A percentile compares a stretch with the other conserved stretches of the same genome.
Conservation (phyloP, 2,329 filamentous ascomycete genomes). For the Fusarium pilosicola region DNA sequence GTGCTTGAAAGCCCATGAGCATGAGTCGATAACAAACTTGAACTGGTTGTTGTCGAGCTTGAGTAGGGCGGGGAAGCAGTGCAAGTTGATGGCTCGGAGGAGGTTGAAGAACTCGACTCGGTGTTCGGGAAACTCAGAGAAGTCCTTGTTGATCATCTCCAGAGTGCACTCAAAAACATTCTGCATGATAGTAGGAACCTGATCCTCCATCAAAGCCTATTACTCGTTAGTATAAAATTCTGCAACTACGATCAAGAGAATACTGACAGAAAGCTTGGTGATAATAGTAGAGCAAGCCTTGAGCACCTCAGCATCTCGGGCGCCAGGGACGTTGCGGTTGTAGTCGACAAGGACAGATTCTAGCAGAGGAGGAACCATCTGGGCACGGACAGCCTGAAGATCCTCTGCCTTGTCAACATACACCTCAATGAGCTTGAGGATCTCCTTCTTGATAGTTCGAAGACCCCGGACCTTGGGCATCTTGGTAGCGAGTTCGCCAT, state of each 20-base stretch:
- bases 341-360: constrained; percentile 96
- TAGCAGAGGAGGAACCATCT: constrained; percentile 94
- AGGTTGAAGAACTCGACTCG: constrained; percentile 99
- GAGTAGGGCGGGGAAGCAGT: constrained; percentile 93
- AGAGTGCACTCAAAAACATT: constrained; percentile 98
- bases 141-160: constrained; percentile 99
- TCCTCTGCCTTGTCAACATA: constrained; percentile 99
- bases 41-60: constrained; percentile 96
- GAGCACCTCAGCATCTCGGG: constrained; percentile 93
- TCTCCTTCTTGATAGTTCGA: constrained; percentile 99
- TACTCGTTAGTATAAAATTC: constrained; percentile 11
- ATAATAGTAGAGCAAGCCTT: constrained; percentile 99
- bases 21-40: constrained; percentile 99
- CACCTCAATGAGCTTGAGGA: constrained; percentile 96
- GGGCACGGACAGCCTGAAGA: constrained; percentile 88
- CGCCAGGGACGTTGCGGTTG: constrained; percentile 95
- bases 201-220: constrained; percentile 95
- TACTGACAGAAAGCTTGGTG: constrained; percentile 89
- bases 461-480: constrained; percentile 96
- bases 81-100: constrained; percentile 92
- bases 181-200: constrained; percentile 97
- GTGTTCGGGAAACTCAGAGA: constrained; percentile 98
- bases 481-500: constrained; percentile 94
- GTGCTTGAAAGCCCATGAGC: constrained; percentile 99
- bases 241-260: not conserved